Conservation (phyloP, 2,329 filamentous ascomycete species). For the Pestalotiopsis sp. region DNA sequence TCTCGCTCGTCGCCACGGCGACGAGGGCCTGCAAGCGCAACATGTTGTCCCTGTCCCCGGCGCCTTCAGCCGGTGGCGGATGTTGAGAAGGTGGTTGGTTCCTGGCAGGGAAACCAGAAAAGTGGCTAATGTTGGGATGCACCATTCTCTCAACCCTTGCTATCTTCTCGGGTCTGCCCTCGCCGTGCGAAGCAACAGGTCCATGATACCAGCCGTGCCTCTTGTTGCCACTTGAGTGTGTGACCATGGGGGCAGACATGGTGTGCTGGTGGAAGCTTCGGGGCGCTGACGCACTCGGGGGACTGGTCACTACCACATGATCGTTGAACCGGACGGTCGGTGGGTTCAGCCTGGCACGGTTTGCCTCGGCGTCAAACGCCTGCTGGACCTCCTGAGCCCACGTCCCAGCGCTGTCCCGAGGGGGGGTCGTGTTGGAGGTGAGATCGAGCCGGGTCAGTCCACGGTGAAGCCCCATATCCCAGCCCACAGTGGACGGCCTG, state of each 20-base stretch:
- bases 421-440: slow-evolving; percentile 47
- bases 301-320: slow-evolving; percentile 32
- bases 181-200: slow-evolving; percentile 40
- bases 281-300: slow-evolving; percentile 19
- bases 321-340: slow-evolving; percentile 61
- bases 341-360: slow-evolving; percentile 48
- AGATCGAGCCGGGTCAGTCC: slow-evolving; percentile 71
- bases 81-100: slow-evolving; percentile 31
- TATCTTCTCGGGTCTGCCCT: slow-evolving; percentile 40
- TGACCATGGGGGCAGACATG: slow-evolving; percentile 59
- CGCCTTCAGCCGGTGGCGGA: slow-evolving; percentile 34
- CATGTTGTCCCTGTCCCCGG: slow-evolving; percentile 48
- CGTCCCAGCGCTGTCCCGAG: slow-evolving; percentile 52
- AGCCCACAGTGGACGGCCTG: slow-evolving; percentile 55
- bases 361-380: slow-evolving; percentile 57
- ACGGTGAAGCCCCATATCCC: slow-evolving; percentile 68
- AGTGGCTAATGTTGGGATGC: slow-evolving; percentile 57
- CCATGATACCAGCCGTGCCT: slow-evolving; percentile 75
- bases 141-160: slow-evolving; percentile 59
- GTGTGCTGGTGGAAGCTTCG: slow-evolving; percentile 56
- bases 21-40: slow-evolving; percentile 63
- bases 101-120: slow-evolving; percentile 52
- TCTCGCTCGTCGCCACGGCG: slow-evolving; percentile 65
- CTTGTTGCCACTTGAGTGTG: slow-evolving; percentile 62
- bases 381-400: slow-evolving; percentile 62